phyloP scores from a whole-genome alignment of 768 basidiomycete species.

The Chiua virens region DNA sequence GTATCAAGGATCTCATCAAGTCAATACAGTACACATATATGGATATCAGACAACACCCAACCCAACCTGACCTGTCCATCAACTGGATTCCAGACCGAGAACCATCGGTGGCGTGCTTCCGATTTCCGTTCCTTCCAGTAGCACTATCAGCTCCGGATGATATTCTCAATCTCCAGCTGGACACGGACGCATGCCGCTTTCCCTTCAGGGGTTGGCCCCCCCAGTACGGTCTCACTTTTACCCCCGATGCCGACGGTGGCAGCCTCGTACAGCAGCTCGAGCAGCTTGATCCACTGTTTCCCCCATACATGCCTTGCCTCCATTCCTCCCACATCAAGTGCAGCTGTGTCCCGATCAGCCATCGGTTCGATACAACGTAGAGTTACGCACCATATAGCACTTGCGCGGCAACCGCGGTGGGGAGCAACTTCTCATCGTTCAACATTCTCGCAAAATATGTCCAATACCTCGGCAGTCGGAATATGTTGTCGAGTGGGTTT shows the following conservation, averaged over 20 bases:
- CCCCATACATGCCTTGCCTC: slow-evolving; percentile 68
- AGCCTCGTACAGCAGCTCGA: slow-evolving; percentile 64
- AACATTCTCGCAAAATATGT: slow-evolving; percentile 68
- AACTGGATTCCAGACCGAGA: slow-evolving; percentile 3
- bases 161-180: slow-evolving; percentile 64
- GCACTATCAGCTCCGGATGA: slow-evolving; percentile 38
- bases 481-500: slow-evolving; percentile 45
- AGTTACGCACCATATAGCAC: slow-evolving; percentile 57
- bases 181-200: slow-evolving; percentile 63
- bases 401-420: slow-evolving; percentile 60
- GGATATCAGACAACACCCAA: slow-evolving; percentile 13
- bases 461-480: slow-evolving; percentile 69
- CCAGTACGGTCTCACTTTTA: slow-evolving; percentile 41
- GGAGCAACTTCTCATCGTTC: slow-evolving; percentile 49
- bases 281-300: slow-evolving; percentile 74
- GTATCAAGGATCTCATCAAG: slow-evolving; percentile 3
- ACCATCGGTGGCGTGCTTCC: slow-evolving; percentile 15
- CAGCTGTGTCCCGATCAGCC: slow-evolving; percentile 45
- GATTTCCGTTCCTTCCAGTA: slow-evolving; percentile 4
- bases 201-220: slow-evolving; percentile 60
- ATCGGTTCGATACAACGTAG: background rate
- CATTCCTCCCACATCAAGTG: slow-evolving; percentile 66
- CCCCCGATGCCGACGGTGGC: slow-evolving; percentile 52
- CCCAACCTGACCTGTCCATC: slow-evolving; percentile 2
- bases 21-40: slow-evolving; percentile 13